A percentile compares a stretch with the other conserved stretches of the same genome.
Conservation (phyloP, 305 asterid species). For the Rubia peregrina region DNA sequence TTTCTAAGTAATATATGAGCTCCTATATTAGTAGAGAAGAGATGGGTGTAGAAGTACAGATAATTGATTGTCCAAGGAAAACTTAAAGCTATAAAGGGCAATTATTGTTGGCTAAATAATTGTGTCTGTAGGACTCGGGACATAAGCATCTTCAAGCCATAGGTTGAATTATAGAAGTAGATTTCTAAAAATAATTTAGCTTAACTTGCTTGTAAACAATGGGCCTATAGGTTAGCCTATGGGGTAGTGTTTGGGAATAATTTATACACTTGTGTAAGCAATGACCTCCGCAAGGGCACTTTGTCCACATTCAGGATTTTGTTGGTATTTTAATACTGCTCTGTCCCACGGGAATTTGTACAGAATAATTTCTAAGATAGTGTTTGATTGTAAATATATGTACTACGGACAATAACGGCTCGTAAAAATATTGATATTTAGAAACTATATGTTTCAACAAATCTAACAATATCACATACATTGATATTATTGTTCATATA, state of each 20-base stretch:
- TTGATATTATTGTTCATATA: no score
- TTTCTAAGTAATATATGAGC: not conserved
- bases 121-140: not conserved
- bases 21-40: no score
- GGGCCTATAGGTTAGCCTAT: not conserved
- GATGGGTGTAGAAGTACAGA: not conserved
- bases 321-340: no score
- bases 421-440: no score
- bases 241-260: not conserved
- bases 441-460: no score
- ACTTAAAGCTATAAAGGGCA: not conserved
- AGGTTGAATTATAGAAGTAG: constrained; percentile 16
- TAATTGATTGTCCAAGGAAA: not conserved
- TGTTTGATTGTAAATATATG: no score
- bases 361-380: no score
- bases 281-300: constrained; percentile 6
- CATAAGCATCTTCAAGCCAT: not conserved
- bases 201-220: constrained; percentile 1
- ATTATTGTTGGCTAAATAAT: constrained; percentile 10
- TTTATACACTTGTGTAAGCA: constrained; percentile 1
- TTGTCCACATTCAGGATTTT: no score
- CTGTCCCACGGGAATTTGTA: no score
- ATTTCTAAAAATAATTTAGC: constrained; percentile 12
- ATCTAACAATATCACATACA: no score
- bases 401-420: no score